Conservation (phyloP, 495 filamentous ascomycete species). For the Podospora pseudoanserina region DNA sequence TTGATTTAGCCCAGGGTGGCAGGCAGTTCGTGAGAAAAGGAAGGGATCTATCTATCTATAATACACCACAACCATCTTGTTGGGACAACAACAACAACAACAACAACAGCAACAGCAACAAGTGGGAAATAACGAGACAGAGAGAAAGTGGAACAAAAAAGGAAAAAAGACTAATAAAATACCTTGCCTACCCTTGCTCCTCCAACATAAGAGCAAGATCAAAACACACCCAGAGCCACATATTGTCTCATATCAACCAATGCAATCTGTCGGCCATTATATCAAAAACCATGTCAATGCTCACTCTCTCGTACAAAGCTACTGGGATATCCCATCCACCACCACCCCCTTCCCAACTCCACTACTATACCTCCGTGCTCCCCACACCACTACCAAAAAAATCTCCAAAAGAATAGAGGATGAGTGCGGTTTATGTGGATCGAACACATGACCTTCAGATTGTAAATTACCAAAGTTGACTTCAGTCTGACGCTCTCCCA, state of each 20-base stretch:
- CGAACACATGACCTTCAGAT: conserved; percentile 6
- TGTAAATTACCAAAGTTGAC: neutral
- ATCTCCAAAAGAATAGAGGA: neutral
- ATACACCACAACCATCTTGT: too few species aligned
- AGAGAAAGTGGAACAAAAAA: neutral
- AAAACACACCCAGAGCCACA: neutral
- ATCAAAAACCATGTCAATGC: neutral
- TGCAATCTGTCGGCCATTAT: neutral
- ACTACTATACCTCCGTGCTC: neutral
- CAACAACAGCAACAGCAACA: too few species aligned
- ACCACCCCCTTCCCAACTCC: too few species aligned
- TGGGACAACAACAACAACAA: too few species aligned
- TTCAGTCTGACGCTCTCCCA: conserved; percentile 7
- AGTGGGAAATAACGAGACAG: too few species aligned
- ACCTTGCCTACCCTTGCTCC: neutral
- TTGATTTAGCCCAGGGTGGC: too few species aligned
- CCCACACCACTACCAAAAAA: neutral
- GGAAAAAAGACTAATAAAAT: neutral
- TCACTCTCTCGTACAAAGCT: too few species aligned
- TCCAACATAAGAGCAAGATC: neutral
- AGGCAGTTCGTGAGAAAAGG: too few species aligned
- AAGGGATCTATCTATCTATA: too few species aligned
- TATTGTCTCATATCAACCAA: neutral
- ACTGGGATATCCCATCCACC: too few species aligned
- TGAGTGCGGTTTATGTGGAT: conserved; percentile 6